Evolutionary conservation across 371 early-diverging fungal genomes (phyloP), one percentile per base, ranked within the genome.

Genomic region (Lichtheimia hyalospora): DNA sequence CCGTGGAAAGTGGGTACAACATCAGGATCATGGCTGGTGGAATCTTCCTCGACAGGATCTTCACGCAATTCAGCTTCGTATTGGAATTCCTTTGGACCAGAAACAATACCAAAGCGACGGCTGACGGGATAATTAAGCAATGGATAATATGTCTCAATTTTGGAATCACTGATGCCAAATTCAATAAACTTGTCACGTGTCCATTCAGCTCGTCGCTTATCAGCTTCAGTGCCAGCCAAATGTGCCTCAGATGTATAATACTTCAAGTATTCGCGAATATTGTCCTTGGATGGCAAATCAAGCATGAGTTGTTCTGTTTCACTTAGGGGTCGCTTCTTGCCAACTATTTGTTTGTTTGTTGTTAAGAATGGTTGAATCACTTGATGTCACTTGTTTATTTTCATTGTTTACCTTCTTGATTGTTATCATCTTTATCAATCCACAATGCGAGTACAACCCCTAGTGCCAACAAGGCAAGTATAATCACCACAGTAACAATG

Each of bases 1-100:
- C 73, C 89, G 57, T 86, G 89, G 60, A 89, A 89, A 7, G 86
- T 74, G 3, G 88, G 88, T 3, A 84, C 71, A 21, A 67, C 80
- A 54, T 79, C 76, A 40, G 70, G 76, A 57, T 86, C 64, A 3
- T 79, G 64, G 21, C 81, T 73, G 0, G 84, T 81, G 20, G 61
- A 58, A 64, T 89, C 89, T 27, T 84, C 87, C 5, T 79, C 75
- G 13, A 89, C 66, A 4, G 57, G 48, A 21, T 82, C 85, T 59
- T 89, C 89, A 13, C 54, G 58, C 14, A 89, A 68, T 3, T 65
- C 54, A 2, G 88, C 89, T 42, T 84, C 74, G 46, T 74, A 89
- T 27, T 56, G 65, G 2, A 74, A 59, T 7, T 79, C 69, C 14
- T 69, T 60, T 6, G 75, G 75, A 25, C 79, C 79, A 39, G 81